Evolutionary conservation across 2,329 filamentous ascomycete genomes (phyloP), one percentile per base, ranked within the genome.

Genomic region (Calonectria pseudoreteaudii): DNA sequence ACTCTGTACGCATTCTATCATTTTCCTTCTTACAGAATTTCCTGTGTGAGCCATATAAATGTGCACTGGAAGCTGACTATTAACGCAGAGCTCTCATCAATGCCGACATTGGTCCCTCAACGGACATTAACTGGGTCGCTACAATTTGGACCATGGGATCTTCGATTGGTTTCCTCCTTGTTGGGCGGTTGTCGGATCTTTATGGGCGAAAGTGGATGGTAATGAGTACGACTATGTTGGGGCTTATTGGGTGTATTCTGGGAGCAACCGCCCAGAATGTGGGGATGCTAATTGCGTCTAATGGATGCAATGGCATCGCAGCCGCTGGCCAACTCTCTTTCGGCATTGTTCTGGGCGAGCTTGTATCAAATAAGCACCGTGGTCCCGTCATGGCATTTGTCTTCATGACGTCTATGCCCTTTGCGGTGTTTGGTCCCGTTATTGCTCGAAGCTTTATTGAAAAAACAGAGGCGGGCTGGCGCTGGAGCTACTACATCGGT

Each of bases 401-500:
- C 38, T 86, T 87, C 73, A 78, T 86, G 20, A 83, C 83, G 2
- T 84, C 83, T 31, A 74, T 86, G 30, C 84, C 85, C 16, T 86
- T 85, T 73, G 85, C 86, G 70, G 82, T 85, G 34, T 86, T 87
- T 70, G 88, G 87, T 0, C 86, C 87, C 23, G 80, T 88, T 53
- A 87, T 90, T 68, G 87, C 87, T 3, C 82, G 85, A n/a, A 80
- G 82, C 4, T 83, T 89, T 47, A 85, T 87, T 70, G 71, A 83
- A 30, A 82, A 87, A 64, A 88, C 87, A 0, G 79, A 75, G 5
- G 78, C 83, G 4, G 80, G 82, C 23, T 90, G 88, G 88, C 83
- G 88, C 50, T 89, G 87, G 86, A 85, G 81, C 70, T 90, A 87
- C 78, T 89, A 87, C 75, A 76, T 90, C 5, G 86, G 85, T 70